Evolutionary conservation across 129 eudicot species (phyloP).

Genomic region (Helianthus tuberosus): DNA sequence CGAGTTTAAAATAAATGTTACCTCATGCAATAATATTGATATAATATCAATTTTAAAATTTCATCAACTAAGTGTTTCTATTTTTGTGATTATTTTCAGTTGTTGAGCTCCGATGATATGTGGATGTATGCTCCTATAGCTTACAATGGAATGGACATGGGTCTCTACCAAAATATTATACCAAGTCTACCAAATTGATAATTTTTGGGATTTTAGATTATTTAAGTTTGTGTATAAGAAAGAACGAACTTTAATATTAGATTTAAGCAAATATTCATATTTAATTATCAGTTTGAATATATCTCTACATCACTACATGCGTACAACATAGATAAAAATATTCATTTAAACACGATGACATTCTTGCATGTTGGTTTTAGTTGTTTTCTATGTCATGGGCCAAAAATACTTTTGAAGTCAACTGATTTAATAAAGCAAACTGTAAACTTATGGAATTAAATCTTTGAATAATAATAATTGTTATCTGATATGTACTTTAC

Average conservation of each 20-base stretch:
- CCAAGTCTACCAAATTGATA: constrained; percentile 40
- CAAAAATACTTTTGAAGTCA: constrained; percentile 6
- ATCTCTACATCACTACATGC: constrained; percentile 27
- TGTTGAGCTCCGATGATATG: constrained; percentile 86
- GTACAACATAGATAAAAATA: constrained; percentile 13
- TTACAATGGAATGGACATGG: constrained; percentile 92
- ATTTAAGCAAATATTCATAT: neutral
- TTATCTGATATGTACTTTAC: neutral
- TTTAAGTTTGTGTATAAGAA: neutral
- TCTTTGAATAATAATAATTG: constrained; percentile 5
- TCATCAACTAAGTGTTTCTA: neutral
- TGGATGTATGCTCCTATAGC: constrained; percentile 99
- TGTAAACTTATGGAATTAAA: neutral
- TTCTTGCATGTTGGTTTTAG: constrained; percentile 26
- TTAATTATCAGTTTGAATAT: constrained; percentile 1
- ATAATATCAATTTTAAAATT: neutral
- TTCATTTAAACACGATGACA: constrained; percentile 14
- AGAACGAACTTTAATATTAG: neutral
- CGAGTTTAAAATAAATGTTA: neutral
- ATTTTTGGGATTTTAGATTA: constrained; percentile 22
- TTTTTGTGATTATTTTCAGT: constrained; percentile 32
- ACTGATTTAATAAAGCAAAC: neutral
- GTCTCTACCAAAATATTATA: constrained; percentile 59
- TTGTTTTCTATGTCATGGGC: constrained; percentile 10
- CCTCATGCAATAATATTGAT: neutral